These are phyloP conservation scores for Flaveria linearis DNA, from an alignment of 129 eudicot species.

Conservation along the genomic window DNA sequence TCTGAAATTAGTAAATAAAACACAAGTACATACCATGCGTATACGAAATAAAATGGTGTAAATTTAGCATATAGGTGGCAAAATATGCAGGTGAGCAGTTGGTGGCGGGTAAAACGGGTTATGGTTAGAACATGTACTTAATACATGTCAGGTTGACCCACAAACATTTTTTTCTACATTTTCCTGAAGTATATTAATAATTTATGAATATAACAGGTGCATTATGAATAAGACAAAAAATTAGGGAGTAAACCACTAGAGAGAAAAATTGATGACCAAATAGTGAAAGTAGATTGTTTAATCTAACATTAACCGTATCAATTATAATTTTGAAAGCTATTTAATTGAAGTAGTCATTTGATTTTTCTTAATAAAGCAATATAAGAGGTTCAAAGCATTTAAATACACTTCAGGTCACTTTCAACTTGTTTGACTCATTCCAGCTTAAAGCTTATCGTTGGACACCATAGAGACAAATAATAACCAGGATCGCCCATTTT, in stretches of 20 bases:
- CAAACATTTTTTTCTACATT: background rate
- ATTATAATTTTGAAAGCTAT: too few relatives aligned
- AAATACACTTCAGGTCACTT: background rate
- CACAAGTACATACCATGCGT: constrained; percentile 1
- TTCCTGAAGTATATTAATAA: background rate
- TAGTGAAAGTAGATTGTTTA: too few relatives aligned
- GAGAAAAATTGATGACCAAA: too few relatives aligned
- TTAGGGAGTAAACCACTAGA: too few relatives aligned
- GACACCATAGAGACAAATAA: background rate
- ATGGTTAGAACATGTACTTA: background rate
- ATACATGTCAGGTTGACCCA: background rate
- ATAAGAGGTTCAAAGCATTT: background rate
- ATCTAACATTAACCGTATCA: too few relatives aligned
- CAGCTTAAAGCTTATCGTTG: background rate
- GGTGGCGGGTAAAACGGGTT: background rate
- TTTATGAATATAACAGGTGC: background rate
- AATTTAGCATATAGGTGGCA: background rate
- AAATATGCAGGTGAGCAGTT: background rate
- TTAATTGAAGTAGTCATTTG: too few relatives aligned
- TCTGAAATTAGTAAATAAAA: background rate
- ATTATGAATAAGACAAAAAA: background rate
- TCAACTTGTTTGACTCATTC: background rate
- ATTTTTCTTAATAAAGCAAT: too few relatives aligned
- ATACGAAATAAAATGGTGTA: background rate
- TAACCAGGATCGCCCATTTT: background rate